Evolutionary conservation across 257 asterid genomes (phyloP), one percentile per base, ranked within the genome.

Genomic region (Salvia hispanica): DNA sequence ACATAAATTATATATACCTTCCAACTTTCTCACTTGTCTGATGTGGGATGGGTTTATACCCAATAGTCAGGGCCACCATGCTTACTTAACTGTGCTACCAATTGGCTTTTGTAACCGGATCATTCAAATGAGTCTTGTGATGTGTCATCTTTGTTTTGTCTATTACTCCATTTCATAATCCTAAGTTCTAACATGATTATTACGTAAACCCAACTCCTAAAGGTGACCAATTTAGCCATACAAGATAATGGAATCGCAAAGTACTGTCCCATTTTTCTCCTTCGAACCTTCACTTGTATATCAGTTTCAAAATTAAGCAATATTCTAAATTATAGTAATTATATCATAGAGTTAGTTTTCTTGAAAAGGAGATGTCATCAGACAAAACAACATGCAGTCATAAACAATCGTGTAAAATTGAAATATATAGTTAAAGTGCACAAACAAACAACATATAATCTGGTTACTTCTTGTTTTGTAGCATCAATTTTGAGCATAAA

Each of bases 171-270:
- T 18, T 18, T 18, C 21, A 18, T 18, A 18, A 18, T 18, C 0
- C 21, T n/a, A n/a, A n/a, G n/a, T n/a, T n/a, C n/a, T 18, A 18
- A 18, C 21, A 18, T 18, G 1, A 18, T 18, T 18, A 18, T 18
- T 18, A 18, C 21, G 37, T 34, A 3, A 4, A 3, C 8, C 6
- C 36, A 69, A 51, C 62, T 43, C 64, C 72, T 36, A 55, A 33
- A 55, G 6, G 58, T 4, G 21, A 55, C 74, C 18, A n/a, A 48
- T 59, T 65, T 45, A 67, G 61, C 40, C 15, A 46, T 21, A 65
- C 82, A 69, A 11, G 15, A 59, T 2, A 14, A 52, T 36, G 51
- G 59, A 39, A 64, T 60, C 77, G 37, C 63, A 39, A 73, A 78
- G 69, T 73, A 12, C 42, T 55, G 43, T 63, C 59, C 36, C 48